phyloP scores from a whole-genome alignment of 2,329 filamentous ascomycete genomes.

The Pseudocercospora eumusae region DNA sequence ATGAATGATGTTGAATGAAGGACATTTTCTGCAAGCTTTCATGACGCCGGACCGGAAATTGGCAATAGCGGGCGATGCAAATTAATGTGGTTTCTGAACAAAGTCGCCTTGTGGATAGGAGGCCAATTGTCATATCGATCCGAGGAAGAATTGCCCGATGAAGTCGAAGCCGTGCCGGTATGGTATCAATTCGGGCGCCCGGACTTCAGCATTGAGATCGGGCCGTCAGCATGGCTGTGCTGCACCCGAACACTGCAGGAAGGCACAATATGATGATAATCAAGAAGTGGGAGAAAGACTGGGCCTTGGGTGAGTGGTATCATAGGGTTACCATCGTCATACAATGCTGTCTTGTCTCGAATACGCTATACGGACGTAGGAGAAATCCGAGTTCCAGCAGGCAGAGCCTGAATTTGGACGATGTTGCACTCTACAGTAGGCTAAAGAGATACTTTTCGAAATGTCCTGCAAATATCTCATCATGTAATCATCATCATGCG shows the following conservation, averaged over 20 bases:
- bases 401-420: conserved; percentile 1
- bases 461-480: neutral
- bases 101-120: neutral
- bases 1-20: neutral
- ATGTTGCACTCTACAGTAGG: no score
- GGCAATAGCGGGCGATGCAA: neutral
- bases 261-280: no score
- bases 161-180: neutral
- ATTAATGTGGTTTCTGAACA: neutral
- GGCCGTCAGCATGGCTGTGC: neutral
- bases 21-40: neutral
- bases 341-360: neutral
- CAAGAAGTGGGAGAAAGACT: neutral
- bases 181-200: neutral
- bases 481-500: conserved; percentile 4
- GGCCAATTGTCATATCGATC: neutral
- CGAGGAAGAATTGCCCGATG: neutral
- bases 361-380: neutral
- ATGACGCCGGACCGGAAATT: neutral
- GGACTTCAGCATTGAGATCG: neutral
- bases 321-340: neutral
- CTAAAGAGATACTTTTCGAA: neutral
- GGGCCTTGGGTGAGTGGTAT: neutral
- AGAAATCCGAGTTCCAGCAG: conserved; percentile 3
- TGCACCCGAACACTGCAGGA: no score